Percentiles rank a stretch among this genome's conserved stretches.
These are phyloP conservation scores for Coleophoma crateriformis DNA, from an alignment of 2,329 filamentous ascomycete genomes.

Conservation along the genomic window DNA sequence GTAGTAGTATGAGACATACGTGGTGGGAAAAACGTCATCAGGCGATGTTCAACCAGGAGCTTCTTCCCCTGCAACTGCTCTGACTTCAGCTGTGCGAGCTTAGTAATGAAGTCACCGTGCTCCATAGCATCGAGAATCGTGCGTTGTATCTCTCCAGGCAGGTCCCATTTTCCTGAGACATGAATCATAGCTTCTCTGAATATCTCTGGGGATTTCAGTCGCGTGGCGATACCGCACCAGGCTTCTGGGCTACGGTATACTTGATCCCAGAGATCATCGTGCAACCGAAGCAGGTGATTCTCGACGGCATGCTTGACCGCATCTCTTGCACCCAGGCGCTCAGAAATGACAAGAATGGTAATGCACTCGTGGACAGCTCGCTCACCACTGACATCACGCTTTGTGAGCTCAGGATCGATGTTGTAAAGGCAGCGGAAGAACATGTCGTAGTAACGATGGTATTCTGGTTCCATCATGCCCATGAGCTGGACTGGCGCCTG, in stretches of 20 bases:
- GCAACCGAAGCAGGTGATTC: conserved; percentile 17
- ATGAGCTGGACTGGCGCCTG: neutral
- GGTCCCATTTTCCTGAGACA: conserved; percentile 15
- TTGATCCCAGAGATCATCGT: conserved; percentile 18
- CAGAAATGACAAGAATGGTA: conserved; percentile 16
- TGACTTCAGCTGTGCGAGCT: conserved; percentile 13
- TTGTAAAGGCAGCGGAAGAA: conserved; percentile 20
- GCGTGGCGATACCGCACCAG: conserved; percentile 19
- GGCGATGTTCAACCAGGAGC: conserved; percentile 12
- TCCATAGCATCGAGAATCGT: conserved; percentile 1
- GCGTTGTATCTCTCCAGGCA: conserved; percentile 9
- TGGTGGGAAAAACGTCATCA: conserved; percentile 16
- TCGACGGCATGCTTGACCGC: conserved; percentile 16
- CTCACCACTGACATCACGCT: neutral
- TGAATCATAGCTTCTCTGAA: conserved; percentile 23
- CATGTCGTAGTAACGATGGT: conserved; percentile 20
- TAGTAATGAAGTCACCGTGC: conserved; percentile 5
- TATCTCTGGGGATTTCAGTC: conserved; percentile 20
- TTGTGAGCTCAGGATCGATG: conserved; percentile 8
- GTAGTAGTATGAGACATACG: conserved; percentile 13
- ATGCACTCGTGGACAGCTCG: conserved; percentile 13
- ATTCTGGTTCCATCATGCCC: neutral
- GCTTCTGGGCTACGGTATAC: conserved; percentile 10
- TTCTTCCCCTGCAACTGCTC: conserved; percentile 16
- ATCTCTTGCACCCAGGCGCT: conserved; percentile 9